Conservation (phyloP, 129 eudicot species). For the Flaveria ramosissima region DNA sequence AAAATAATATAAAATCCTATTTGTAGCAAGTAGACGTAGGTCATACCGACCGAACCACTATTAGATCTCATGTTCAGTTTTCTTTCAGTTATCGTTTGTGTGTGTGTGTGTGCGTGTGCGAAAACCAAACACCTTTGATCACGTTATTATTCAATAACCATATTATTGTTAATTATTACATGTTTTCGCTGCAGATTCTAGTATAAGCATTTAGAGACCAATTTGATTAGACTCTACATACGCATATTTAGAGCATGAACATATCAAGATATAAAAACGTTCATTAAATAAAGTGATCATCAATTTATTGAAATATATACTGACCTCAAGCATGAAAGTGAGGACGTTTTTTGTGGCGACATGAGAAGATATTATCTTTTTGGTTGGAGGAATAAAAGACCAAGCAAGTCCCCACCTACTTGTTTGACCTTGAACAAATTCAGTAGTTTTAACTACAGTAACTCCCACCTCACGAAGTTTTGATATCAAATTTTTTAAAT, state of each 20-base stretch:
- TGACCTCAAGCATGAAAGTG: slow-evolving; percentile 87
- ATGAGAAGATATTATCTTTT: slow-evolving; percentile 51
- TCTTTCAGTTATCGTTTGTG: no score
- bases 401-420: slow-evolving; percentile 97
- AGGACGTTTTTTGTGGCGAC: slow-evolving; percentile 44
- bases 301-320: not conserved
- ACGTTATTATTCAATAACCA: slow-evolving; percentile 1
- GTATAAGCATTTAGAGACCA: not conserved
- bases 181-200: not conserved
- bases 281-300: not conserved
- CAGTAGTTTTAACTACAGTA: slow-evolving; percentile 83
- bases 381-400: slow-evolving; percentile 81
- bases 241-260: not conserved
- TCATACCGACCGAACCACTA: no score
- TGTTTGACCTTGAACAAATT: slow-evolving; percentile 97
- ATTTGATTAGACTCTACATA: slow-evolving; percentile 11
- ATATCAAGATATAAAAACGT: not conserved
- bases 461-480: slow-evolving; percentile 75
- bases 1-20: no score
- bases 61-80: no score
- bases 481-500: slow-evolving; percentile 59
- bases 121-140: slow-evolving; percentile 5
- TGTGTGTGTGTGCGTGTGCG: no score
- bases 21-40: no score
- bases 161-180: not conserved